Percentiles rank a stretch among this genome's conserved stretches.
phyloP scores from a whole-genome alignment of 2,329 filamentous ascomycete species.

The Ambrosiella cleistominuta region DNA sequence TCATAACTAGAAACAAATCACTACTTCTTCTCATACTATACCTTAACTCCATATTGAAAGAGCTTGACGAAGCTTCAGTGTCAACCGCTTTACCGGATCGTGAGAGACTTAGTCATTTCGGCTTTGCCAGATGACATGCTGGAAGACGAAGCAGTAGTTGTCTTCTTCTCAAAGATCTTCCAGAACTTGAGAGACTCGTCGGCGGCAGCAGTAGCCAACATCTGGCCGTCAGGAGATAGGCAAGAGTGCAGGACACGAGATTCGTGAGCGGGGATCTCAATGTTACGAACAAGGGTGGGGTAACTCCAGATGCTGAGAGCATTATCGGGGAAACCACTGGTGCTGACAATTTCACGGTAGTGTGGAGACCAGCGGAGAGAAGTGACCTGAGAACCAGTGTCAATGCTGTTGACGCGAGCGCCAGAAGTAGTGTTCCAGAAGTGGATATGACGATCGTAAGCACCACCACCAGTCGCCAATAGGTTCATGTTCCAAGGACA shows the following conservation, averaged over 20 bases:
- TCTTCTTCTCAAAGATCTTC: slow-evolving; percentile 99
- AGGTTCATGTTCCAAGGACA: slow-evolving; percentile 98
- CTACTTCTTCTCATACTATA: background rate
- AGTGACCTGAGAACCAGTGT: slow-evolving; percentile 94
- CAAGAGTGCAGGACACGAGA: slow-evolving; percentile 92
- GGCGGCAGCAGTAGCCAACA: slow-evolving; percentile 86
- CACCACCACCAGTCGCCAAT: slow-evolving; percentile 86
- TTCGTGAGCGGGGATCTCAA: slow-evolving; percentile 96
- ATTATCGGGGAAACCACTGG: slow-evolving; percentile 97
- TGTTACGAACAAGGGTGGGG: slow-evolving; percentile 86
- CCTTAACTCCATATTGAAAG: background rate
- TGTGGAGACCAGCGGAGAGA: slow-evolving; percentile 90
- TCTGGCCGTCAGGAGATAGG: slow-evolving; percentile 92
- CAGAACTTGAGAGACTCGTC: slow-evolving; percentile 99
- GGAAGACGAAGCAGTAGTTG: slow-evolving; percentile 49
- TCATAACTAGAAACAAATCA: background rate
- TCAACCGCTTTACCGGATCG: slow-evolving; percentile 48
- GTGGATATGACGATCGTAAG: slow-evolving; percentile 94
- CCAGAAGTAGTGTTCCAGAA: slow-evolving; percentile 99
- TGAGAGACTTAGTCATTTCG: slow-evolving; percentile 86
- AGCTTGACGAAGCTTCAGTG: background rate
- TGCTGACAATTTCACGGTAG: slow-evolving; percentile 96
- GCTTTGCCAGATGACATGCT: slow-evolving; percentile 60
- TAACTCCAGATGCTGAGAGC: slow-evolving; percentile 98
- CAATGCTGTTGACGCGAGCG: slow-evolving; percentile 95